phyloP scores from a whole-genome alignment of 1,284 basidiomycete species.

The Malassezia brasiliensis region DNA sequence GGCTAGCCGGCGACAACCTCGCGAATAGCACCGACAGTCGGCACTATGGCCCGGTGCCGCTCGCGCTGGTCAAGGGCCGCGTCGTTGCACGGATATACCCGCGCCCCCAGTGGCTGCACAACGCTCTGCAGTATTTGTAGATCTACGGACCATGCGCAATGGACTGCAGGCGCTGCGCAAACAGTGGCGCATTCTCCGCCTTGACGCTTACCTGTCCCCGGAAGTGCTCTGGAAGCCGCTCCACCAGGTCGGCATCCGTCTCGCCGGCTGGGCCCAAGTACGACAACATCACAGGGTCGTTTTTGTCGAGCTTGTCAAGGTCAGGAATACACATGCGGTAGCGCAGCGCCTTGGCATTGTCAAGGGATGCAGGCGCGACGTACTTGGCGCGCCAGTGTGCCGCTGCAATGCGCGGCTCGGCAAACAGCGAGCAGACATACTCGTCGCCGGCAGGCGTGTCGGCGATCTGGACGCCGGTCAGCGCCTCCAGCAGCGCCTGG shows the following conservation, averaged over 20 bases:
- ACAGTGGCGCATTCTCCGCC: constrained; percentile 15
- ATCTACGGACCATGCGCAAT: constrained; percentile 2
- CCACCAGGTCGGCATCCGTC: constrained; percentile 4
- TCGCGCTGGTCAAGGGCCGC: constrained; percentile 68
- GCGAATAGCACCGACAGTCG: constrained; percentile 75
- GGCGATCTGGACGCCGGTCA: constrained; percentile 11
- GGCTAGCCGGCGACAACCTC: constrained; percentile 85
- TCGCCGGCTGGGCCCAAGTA: constrained; percentile 8
- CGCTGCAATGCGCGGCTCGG: neutral
- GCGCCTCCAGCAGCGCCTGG: constrained; percentile 11
- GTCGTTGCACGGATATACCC: constrained; percentile 54
- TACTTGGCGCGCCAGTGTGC: constrained; percentile 13
- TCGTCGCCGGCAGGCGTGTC: neutral
- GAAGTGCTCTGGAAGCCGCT: constrained; percentile 14
- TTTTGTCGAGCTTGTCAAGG: neutral
- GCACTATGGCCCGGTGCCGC: constrained; percentile 78
- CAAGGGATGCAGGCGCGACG: neutral
- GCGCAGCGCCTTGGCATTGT: neutral
- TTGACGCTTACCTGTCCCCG: constrained; percentile 12
- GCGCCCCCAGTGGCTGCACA: constrained; percentile 1
- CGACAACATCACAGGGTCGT: neutral
- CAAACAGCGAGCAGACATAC: constrained; percentile 5
- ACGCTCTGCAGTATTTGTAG: neutral
- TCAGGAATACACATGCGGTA: constrained; percentile 10
- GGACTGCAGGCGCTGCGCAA: constrained; percentile 12